Base-by-base conservation (phyloP, 345 rosid species). In the Linum tenue region DNA sequence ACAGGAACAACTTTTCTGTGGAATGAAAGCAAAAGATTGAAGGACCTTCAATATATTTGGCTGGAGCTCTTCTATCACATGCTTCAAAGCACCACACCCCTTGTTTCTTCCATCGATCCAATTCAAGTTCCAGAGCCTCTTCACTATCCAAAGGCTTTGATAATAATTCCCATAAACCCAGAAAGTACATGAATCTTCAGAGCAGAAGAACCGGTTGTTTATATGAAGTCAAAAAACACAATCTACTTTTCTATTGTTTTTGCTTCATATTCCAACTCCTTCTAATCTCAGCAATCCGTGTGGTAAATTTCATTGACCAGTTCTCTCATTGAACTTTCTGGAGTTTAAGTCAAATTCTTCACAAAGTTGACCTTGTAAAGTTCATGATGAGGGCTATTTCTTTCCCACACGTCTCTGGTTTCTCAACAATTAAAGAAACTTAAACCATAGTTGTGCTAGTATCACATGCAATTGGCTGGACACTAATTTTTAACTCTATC, bases 31-130 rank as follows among this genome's bases (percentile, higher is more conserved):
- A 15, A 22, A 39, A 72, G 63, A 5, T 14, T 37, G 36, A 4
- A 53, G 63, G 56, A 89, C 98, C 92, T 86, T 92, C 38, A 92
- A 79, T 77, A 92, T 71, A 73, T 86, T 76, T n/a, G 91, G 80
- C 59, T 76, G 85, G 59, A 89, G 76, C 75, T 84, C 90, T n/a
- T 64, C 56, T 61, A 82, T 81, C 67, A 89, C 86, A 2, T 79
- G 78, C 75, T 83, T 79, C 62, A 78, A 53, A 41, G 84, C 89
- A 66, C 92, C 83, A 73, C 31, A 81, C 74, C 67, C 81, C 72
- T 75, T 85, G 83, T 67, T 86, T 78, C 75, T 85, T 89, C 84
- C 81, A 74, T 74, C 81, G 80, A 67, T 83, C 82, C 39, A 84
- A 82, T 58, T 91, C 98, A 37, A 84, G 75, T 80, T 84, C 90